Percentiles rank a stretch among this genome's conserved stretches.
Conservation (phyloP, 2,329 filamentous ascomycete species). For the Fusarium paranaense region DNA sequence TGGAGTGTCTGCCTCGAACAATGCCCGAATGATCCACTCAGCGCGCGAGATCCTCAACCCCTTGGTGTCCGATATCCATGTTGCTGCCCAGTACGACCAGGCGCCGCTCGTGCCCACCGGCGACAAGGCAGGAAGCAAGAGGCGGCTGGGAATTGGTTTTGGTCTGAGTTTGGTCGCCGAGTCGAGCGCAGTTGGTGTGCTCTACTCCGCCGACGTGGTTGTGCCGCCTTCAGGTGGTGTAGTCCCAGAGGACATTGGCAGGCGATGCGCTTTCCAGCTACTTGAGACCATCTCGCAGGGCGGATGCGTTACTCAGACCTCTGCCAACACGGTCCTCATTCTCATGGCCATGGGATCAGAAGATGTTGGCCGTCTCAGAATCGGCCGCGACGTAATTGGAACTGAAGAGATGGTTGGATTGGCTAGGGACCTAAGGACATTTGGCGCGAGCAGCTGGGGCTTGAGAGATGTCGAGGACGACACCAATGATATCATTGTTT, state of each 20-base stretch:
- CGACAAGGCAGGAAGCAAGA: conserved; percentile 67
- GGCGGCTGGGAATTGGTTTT: conserved; percentile 87
- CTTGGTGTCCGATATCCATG: conserved; percentile 88
- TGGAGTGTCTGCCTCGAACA: conserved; percentile 92
- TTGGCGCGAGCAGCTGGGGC: conserved; percentile 92
- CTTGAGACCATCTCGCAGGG: conserved; percentile 85
- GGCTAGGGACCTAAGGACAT: conserved; percentile 86
- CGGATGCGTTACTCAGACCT: conserved; percentile 81
- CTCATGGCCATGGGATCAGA: conserved; percentile 99
- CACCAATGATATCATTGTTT: conserved; percentile 82
- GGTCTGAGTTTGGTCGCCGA: conserved; percentile 92
- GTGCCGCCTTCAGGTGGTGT: conserved; percentile 82
- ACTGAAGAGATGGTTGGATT: conserved; percentile 83
- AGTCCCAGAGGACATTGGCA: conserved; percentile 91
- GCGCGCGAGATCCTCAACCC: conserved; percentile 89
- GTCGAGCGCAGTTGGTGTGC: conserved; percentile 80
- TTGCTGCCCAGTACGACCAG: conserved; percentile 83
- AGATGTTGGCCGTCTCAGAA: conserved; percentile 87
- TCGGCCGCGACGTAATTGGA: conserved; percentile 85
- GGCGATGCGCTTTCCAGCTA: conserved; percentile 87
- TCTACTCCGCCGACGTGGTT: conserved; percentile 89
- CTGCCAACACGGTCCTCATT: conserved; percentile 80
- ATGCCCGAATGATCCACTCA: conserved; percentile 93
- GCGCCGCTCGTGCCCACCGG: conserved; percentile 67
- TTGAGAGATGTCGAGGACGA: conserved; percentile 79